Conservation (phyloP, 768 basidiomycete genomes). For the Polyporus arcularius region DNA sequence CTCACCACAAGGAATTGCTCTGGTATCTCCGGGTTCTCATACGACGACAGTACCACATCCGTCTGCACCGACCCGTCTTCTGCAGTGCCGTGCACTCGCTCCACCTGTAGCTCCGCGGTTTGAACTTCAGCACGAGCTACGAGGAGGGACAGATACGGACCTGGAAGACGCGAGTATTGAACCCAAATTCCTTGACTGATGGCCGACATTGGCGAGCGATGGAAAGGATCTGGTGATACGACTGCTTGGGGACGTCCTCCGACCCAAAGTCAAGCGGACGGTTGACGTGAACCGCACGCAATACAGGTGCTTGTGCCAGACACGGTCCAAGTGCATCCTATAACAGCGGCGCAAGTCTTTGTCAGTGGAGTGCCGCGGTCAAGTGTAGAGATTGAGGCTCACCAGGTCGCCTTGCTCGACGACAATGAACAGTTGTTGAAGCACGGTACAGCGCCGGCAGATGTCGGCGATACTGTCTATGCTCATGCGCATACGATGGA, state of each 20-base stretch:
- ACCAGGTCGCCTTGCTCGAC: slow-evolving; percentile 51
- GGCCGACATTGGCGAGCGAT: slow-evolving; percentile 53
- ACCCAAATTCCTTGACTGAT: slow-evolving; percentile 62
- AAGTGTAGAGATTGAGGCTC: slow-evolving; percentile 12
- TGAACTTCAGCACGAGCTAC: not conserved
- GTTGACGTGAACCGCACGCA: slow-evolving; percentile 65
- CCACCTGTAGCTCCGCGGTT: slow-evolving; percentile 41
- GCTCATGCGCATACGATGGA: slow-evolving; percentile 63
- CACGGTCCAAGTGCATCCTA: slow-evolving; percentile 44
- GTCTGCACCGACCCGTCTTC: slow-evolving; percentile 41
- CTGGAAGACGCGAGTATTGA: slow-evolving; percentile 71
- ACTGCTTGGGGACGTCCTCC: slow-evolving; percentile 22
- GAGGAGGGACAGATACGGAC: slow-evolving; percentile 36
- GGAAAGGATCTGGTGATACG: slow-evolving; percentile 27
- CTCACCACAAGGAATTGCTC: slow-evolving; percentile 73
- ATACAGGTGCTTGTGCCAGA: slow-evolving; percentile 45
- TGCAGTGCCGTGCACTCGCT: slow-evolving; percentile 37
- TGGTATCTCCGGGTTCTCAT: slow-evolving; percentile 67
- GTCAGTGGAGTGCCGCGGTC: not conserved
- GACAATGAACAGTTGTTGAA: slow-evolving; percentile 69
- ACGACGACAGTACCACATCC: slow-evolving; percentile 45
- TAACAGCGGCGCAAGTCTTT: not conserved
- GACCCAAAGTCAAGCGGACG: slow-evolving; percentile 30
- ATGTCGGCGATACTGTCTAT: slow-evolving; percentile 51
- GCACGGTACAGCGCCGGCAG: slow-evolving; percentile 50